Conservation (phyloP, 2,329 filamentous ascomycete genomes). For the Apiospora marii region DNA sequence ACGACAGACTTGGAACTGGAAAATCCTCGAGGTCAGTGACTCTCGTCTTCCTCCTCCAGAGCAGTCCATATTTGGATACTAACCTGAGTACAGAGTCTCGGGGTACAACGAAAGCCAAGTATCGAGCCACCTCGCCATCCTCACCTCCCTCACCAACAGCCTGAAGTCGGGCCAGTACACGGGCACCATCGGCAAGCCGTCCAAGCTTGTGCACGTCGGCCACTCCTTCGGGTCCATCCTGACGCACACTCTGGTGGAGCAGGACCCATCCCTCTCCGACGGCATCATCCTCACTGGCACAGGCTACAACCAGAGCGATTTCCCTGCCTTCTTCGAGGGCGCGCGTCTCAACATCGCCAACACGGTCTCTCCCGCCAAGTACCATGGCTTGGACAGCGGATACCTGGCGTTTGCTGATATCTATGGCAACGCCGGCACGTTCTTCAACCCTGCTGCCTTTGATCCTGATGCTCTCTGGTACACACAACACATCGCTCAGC, state of each 20-base stretch:
- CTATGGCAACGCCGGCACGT: constrained; percentile 27
- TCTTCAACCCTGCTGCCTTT: constrained; percentile 40
- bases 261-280: constrained; percentile 45
- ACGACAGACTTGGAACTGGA: background rate
- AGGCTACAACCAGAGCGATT: constrained; percentile 36
- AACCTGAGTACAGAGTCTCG: background rate
- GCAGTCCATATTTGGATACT: background rate
- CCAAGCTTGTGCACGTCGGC: constrained; percentile 34
- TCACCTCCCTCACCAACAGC: background rate
- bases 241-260: constrained; percentile 39
- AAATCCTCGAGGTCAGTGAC: background rate
- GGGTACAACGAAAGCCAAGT: background rate
- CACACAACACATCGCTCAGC: constrained; percentile 43
- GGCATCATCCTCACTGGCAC: constrained; percentile 49
- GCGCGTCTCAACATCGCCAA: background rate
- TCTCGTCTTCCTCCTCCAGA: background rate
- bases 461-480: constrained; percentile 41
- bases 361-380: background rate
- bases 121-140: background rate
- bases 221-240: constrained; percentile 39
- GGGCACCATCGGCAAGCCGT: background rate
- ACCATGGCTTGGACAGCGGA: background rate
- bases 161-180: background rate
- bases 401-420: background rate
- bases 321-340: background rate